Evolutionary conservation across 2,329 filamentous ascomycete genomes (phyloP), one percentile per base, ranked within the genome.

Genomic region (Arachnopeziza araneosa): DNA sequence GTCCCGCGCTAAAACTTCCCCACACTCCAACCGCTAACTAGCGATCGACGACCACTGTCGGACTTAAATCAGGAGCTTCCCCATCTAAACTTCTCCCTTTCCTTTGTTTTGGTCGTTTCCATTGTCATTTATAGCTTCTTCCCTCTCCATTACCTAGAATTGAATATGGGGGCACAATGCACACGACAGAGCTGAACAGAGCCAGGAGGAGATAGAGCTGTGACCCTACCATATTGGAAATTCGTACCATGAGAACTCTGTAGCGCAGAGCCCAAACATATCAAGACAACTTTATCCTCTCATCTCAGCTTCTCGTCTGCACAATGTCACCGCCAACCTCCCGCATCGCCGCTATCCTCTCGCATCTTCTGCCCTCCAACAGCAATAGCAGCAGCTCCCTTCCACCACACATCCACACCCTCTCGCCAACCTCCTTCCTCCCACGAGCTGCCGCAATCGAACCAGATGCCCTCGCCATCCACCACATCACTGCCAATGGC

Each of bases 361-460:
- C 76, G 83, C 84, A 86, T 67, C 75, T 86, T 48, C 68, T 74
- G 26, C 72, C 74, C 30, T 73, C 74, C 54, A 54, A 67, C 52
- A 64, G 64, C 61, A 26, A 56, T 56, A 19, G 58, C 68, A 3
- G 60, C 67, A 51, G 67, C 73, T 58, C 65, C 74, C 17, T 44
- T 4, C 36, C 36, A 79, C 78, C 70, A 60, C 73, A 82, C 74
- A 82, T 89, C 69, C 89, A 93, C 75, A 85, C 88, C 19, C 84
- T 98, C 30, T 93, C 91, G 1, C 93, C 93, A 0, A 96, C 93
- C 2, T 87, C 86, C 74, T 97, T 96, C 73, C 79, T 96, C 23
- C 89, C 90, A 66, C 87, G 93, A 57, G 92, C 93, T 21, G 93
- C 93, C 7, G 80, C 84, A 52, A 95, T 98, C 69, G 93, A 97